Percentiles rank a stretch among this genome's conserved stretches.
Evolutionary conservation across 2,329 filamentous ascomycete species (phyloP).

Genomic region (Spiromastix sp.): DNA sequence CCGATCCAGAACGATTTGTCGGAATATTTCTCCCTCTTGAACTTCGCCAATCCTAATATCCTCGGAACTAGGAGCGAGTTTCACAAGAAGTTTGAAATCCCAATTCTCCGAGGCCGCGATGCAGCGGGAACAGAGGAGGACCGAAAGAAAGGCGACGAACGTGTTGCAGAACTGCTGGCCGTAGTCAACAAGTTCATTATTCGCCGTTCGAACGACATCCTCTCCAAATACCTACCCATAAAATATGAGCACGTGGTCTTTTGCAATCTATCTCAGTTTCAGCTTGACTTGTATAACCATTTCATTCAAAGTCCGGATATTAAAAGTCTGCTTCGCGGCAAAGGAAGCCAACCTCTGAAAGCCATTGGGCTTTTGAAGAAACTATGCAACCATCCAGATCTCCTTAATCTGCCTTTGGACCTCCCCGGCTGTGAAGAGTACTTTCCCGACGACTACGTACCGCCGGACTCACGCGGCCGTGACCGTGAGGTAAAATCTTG

Average conservation of each 20-base stretch:
- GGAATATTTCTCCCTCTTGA: conserved; percentile 91
- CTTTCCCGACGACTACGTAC: conserved; percentile 79
- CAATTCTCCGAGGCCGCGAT: conserved; percentile 84
- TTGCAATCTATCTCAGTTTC: conserved; percentile 87
- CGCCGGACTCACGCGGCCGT: conserved; percentile 75
- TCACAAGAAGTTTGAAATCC: conserved; percentile 84
- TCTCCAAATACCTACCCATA: conserved; percentile 93
- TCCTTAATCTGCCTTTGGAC: conserved; percentile 73
- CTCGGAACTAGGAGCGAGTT: conserved; percentile 85
- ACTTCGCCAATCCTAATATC: conserved; percentile 90
- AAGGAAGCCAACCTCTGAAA: conserved; percentile 91
- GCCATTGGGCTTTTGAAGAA: conserved; percentile 97
- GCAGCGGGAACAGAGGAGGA: conserved; percentile 79
- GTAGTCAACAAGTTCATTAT: conserved; percentile 99
- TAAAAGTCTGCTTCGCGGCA: conserved; percentile 79
- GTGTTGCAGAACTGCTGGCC: conserved; percentile 66
- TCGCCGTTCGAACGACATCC: conserved; percentile 89
- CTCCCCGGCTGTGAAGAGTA: conserved; percentile 74
- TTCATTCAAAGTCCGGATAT: conserved; percentile 96
- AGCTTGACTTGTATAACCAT: conserved; percentile 88
- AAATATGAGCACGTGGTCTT: conserved; percentile 99
- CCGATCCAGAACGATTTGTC: conserved; percentile 98
- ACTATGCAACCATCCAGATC: conserved; percentile 93
- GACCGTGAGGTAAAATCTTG: conserved; percentile 88
- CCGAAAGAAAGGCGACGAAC: conserved; percentile 70